Base-by-base conservation (phyloP, 257 asterid species). In the Plectranthus barbatus region DNA sequence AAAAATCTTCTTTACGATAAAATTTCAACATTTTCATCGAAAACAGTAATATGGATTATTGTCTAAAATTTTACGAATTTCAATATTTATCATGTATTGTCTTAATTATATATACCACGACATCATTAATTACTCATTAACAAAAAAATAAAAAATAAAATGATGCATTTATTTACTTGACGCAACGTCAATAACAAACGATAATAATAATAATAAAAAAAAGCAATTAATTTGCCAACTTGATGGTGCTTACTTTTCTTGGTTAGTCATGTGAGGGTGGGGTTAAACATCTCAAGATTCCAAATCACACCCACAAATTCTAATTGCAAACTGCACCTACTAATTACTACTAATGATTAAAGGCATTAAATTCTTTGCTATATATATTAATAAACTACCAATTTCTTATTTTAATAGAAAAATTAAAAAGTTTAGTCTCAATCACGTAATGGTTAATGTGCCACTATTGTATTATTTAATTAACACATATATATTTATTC, bases 271-370 rank as follows among this genome's bases (percentile, higher is more conserved):
- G 18, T 54, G 13, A 24, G 59, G 2, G 56, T 45, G 52, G 63
- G 17, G 36, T 23, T 61, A 19, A 55, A 24, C 14, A 14, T 49
- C 45, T 50, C 29, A 59, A 65, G 74, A 67, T 67, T 71, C 69
- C 68, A 49, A 12, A 63, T 57, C 60, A 29, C 58, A 56, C 56
- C 64, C 62, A 40, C 6, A 57, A 67, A 62, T 18, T 68, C 34
- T 56, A 64, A 52, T 51, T 66, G 72, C 67, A 42, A 51, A n/a
- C 15, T 55, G 48, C 49, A 65, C 62, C 68, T 54, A 47, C 72
- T 72, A 65, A 62, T 71, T 21, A 74, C 64, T 41, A 57, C 70
- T 46, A 74, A 82, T 82, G 61, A 76, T 69, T 67, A 59, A 56
- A 18, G 44, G 56, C 69, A 66, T 47, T 51, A 56, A 60, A 46